phyloP scores from a whole-genome alignment of 306 rosid genomes.

The Ceratonia siliqua region DNA sequence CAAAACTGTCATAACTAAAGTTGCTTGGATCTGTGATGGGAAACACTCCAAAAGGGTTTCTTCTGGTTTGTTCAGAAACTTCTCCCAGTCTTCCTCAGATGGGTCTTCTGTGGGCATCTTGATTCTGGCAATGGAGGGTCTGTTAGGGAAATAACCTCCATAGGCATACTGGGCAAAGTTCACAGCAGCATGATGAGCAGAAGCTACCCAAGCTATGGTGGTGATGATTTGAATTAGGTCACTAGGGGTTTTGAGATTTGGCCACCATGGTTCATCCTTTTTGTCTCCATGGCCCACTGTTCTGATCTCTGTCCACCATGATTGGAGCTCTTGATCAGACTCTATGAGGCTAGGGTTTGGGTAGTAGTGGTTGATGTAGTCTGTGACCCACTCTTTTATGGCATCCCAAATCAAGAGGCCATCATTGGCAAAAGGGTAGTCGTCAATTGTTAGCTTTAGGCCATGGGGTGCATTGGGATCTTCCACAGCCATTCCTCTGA shows the following conservation, averaged over 20 bases:
- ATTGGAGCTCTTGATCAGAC: not conserved
- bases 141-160: not conserved
- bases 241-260: not conserved
- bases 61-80: not conserved
- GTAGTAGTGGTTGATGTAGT: not conserved
- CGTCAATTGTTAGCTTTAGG: not conserved
- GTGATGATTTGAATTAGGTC: not conserved
- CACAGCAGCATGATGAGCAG: not conserved
- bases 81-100: not conserved
- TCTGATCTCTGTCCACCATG: no score
- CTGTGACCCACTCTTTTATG: not conserved
- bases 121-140: not conserved
- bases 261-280: not conserved
- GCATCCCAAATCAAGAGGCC: not conserved
- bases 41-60: not conserved
- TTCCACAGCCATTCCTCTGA: not conserved
- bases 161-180: not conserved
- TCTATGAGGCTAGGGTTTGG: not conserved
- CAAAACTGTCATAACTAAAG: not conserved
- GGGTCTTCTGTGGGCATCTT: not conserved
- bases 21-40: not conserved
- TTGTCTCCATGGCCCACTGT: no score
- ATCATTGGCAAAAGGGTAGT: slow-evolving; percentile 4
- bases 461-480: not conserved
- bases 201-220: not conserved